Evolutionary conservation across 352 stramenopile genomes (phyloP).

Genomic region (Thalassiosira mediterranea): DNA sequence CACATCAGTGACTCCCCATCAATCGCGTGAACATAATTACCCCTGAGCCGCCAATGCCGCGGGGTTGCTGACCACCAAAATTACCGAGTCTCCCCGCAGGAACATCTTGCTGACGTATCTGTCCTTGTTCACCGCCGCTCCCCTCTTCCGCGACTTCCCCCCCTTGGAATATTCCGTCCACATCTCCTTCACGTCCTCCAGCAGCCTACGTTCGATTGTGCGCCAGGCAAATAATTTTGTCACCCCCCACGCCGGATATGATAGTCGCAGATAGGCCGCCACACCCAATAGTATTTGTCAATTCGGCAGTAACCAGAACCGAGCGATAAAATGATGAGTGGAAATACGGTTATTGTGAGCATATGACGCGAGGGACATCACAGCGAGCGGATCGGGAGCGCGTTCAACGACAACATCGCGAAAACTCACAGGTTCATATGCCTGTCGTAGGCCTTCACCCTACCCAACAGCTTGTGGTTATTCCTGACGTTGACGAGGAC

Average conservation of each 20-base stretch:
- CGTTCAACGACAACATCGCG: too few relatives aligned
- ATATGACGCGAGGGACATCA: too few relatives aligned
- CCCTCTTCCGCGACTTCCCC: slow-evolving; percentile 94
- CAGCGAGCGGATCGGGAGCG: too few relatives aligned
- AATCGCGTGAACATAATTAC: too few relatives aligned
- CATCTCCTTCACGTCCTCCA: slow-evolving; percentile 99
- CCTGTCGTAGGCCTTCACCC: slow-evolving; percentile 99
- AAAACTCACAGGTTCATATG: slow-evolving; percentile 99
- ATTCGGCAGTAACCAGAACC: too few relatives aligned
- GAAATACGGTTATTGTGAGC: too few relatives aligned
- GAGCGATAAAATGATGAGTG: too few relatives aligned
- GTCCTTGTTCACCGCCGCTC: slow-evolving; percentile 97
- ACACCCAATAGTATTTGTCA: too few relatives aligned
- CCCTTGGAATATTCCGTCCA: slow-evolving; percentile 99
- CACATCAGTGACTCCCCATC: too few relatives aligned
- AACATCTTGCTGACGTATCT: slow-evolving; percentile 99
- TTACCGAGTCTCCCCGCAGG: slow-evolving; percentile 98
- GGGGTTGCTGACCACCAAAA: slow-evolving; percentile 97
- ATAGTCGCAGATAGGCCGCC: too few relatives aligned
- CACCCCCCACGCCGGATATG: too few relatives aligned
- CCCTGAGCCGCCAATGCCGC: slow-evolving; percentile 52
- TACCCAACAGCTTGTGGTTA: slow-evolving; percentile 99
- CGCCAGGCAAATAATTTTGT: too few relatives aligned
- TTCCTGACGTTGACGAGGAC: slow-evolving; percentile 99
- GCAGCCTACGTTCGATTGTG: slow-evolving; percentile 90